Conservation (phyloP, 805 yeast genomes). For the Metschnikowia gelsemii region DNA sequence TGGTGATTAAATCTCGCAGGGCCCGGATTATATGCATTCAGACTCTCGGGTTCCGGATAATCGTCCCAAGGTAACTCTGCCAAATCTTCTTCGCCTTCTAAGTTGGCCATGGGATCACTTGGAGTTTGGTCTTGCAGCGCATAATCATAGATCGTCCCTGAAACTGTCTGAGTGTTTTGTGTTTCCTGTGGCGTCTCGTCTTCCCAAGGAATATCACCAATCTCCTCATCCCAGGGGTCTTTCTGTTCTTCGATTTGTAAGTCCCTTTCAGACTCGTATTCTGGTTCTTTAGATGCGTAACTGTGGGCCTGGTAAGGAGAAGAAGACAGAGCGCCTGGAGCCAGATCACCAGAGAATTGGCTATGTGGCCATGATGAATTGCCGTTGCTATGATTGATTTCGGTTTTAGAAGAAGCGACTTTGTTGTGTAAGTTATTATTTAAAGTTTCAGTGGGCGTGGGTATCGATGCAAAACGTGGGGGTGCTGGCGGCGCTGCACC, state of each 20-base stretch:
- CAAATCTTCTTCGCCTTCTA: slow-evolving; percentile 5
- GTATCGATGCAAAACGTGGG: slow-evolving; percentile 4
- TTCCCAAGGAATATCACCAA: slow-evolving; percentile 21
- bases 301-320: neutral
- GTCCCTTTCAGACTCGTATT: neutral
- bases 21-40: slow-evolving; percentile 3
- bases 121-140: too few relatives aligned
- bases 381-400: neutral
- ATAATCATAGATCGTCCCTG: neutral
- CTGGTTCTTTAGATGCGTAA: neutral
- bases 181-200: slow-evolving; percentile 13
- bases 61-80: slow-evolving; percentile 17
- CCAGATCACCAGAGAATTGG: too few relatives aligned
- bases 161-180: neutral
- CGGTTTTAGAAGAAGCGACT: neutral
- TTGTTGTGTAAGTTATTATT: too few relatives aligned
- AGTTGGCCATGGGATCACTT: too few relatives aligned
- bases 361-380: too few relatives aligned
- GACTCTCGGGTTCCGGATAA: slow-evolving; percentile 4
- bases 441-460: too few relatives aligned
- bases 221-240: slow-evolving; percentile 21
- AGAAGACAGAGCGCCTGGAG: too few relatives aligned
- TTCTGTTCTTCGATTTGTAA: neutral
- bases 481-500: neutral
- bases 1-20: neutral